Evolutionary conservation across 2,329 filamentous ascomycete species (phyloP), one percentile per base, ranked within the genome.

Genomic region (Pestalotiopsis sp.): DNA sequence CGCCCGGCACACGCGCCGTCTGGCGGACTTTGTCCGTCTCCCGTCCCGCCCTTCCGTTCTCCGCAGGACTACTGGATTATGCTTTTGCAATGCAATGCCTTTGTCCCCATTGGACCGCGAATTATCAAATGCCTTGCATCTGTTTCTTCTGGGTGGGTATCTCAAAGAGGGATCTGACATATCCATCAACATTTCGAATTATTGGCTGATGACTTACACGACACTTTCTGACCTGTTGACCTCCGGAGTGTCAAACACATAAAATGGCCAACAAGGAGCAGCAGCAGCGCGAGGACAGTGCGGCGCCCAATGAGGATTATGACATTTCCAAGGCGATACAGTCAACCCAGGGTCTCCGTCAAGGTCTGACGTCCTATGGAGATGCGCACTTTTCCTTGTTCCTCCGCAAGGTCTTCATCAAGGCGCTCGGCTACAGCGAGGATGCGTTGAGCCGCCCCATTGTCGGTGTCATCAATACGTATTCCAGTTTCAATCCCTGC

Each of bases 351-450:
- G 91, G 91, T 7, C 82, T 93, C 36, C 86, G 90, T 9, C 89
- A 90, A 72, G 89, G 89, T 1, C 84, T 93, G 1, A 86, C 91
- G 2, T 89, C 87, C 0, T 93, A 93, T 73, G 92, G 92, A 60
- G 92, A 94, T 72, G 83, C 90, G 7, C 91, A 93, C 78, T 94
- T 94, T 81, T 91, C 90, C 0, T 84, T 93, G 2, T 93, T 93
- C 75, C 84, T 93, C 0, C 86, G 92, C 41, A 93, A 93, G 74
- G 91, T 90, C 31, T 93, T 93, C 78, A 93, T 93, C 82, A 93
- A 93, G 78, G 91, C 91, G 0, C 83, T 93, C 1, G 92, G 92
- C 0, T 93, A 93, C 77, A 89, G 88, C 69, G 91, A 93, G 72
- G 90, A 92, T 74, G 89, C 91, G 0, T 85, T 94, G 0, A 89